Conservation (phyloP, 2,329 filamentous ascomycete species). For the Sarocladium kiliense region DNA sequence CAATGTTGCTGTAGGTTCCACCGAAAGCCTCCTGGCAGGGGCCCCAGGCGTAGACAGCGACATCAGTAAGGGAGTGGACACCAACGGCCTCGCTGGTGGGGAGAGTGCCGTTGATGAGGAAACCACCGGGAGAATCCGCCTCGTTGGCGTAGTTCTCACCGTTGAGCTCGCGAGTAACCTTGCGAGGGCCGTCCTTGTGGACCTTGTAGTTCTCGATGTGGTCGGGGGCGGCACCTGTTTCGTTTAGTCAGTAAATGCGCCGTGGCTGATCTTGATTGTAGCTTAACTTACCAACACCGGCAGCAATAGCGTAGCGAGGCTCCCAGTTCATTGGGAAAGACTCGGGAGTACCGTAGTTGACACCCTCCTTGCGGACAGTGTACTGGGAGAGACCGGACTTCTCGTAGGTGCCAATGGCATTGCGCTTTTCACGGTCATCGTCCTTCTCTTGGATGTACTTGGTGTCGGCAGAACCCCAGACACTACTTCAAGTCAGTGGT, state of each 20-base stretch:
- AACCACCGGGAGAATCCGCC: slow-evolving; percentile 59
- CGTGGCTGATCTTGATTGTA: no score
- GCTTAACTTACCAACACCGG: slow-evolving; percentile 47
- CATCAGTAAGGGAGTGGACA: slow-evolving; percentile 73
- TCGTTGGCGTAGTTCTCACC: slow-evolving; percentile 63
- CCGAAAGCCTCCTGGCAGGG: slow-evolving; percentile 75
- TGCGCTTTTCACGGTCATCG: slow-evolving; percentile 66
- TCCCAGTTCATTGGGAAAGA: slow-evolving; percentile 84
- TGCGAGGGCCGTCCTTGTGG: slow-evolving; percentile 59
- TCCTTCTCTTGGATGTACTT: slow-evolving; percentile 64
- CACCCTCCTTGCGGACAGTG: slow-evolving; percentile 47
- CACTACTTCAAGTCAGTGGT: slow-evolving; percentile 28
- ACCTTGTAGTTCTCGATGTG: slow-evolving; percentile 72
- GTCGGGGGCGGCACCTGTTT: slow-evolving; percentile 59
- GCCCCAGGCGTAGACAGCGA: slow-evolving; percentile 72
- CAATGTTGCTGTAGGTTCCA: slow-evolving; percentile 65
- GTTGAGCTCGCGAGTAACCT: slow-evolving; percentile 50
- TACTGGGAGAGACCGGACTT: slow-evolving; percentile 74
- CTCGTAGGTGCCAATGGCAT: slow-evolving; percentile 68
- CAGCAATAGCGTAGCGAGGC: slow-evolving; percentile 74
- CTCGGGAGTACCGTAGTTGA: slow-evolving; percentile 66
- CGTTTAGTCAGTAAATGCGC: no score
- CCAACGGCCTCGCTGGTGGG: slow-evolving; percentile 59
- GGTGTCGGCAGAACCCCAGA: slow-evolving; percentile 78
- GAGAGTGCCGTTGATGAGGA: slow-evolving; percentile 72